Percentiles rank a stretch among this genome's conserved stretches.
Conservation (phyloP, 2,329 filamentous ascomycete genomes). For the Coniochaeta ligniaria region DNA sequence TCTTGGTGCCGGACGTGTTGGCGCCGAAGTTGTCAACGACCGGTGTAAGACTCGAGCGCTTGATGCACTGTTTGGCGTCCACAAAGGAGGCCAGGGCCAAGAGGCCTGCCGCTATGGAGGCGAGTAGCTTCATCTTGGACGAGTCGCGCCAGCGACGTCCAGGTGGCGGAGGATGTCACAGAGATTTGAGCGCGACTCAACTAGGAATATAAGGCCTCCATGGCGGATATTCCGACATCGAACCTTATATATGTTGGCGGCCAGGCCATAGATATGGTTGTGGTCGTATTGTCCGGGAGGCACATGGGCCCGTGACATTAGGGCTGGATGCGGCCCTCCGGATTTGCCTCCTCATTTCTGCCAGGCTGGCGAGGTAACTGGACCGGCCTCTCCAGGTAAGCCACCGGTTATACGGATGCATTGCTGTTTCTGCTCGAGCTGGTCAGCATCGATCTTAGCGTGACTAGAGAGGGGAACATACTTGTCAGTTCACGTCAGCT, state of each 20-base stretch:
- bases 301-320: too few relatives aligned
- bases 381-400: background rate
- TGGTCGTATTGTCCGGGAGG: background rate
- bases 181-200: background rate
- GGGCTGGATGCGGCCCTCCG: background rate
- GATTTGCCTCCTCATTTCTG: background rate
- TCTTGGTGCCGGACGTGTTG: slow-evolving; percentile 18
- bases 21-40: slow-evolving; percentile 19
- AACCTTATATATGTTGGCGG: background rate
- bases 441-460: background rate
- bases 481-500: background rate
- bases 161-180: background rate
- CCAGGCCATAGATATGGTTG: background rate
- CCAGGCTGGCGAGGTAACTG: background rate
- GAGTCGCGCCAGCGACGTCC: background rate
- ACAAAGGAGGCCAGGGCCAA: slow-evolving; percentile 13
- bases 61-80: slow-evolving; percentile 10
- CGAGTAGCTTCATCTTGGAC: slow-evolving; percentile 11
- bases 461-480: background rate
- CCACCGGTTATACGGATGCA: background rate
- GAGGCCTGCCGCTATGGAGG: slow-evolving; percentile 9
- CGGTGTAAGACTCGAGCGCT: slow-evolving; percentile 16
- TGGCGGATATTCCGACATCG: background rate
- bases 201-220: background rate
- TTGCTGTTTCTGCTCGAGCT: background rate